phyloP scores from a whole-genome alignment of 169 alveolate species.

The Plasmodium berghei region DNA sequence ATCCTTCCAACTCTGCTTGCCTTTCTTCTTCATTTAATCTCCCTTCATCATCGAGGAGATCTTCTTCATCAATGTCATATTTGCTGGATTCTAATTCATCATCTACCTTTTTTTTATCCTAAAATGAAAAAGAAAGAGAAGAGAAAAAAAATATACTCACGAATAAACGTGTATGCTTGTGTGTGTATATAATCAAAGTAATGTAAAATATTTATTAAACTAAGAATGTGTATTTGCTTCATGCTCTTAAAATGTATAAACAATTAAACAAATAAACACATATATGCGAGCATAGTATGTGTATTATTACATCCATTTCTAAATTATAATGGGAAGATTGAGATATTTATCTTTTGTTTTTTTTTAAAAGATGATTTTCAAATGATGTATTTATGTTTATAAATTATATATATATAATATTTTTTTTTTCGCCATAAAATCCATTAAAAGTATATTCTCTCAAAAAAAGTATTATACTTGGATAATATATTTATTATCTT shows the following conservation, averaged over 20 bases:
- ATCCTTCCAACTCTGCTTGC: slow-evolving; percentile 86
- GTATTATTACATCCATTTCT: slow-evolving; percentile 46
- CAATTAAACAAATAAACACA: slow-evolving; percentile 5
- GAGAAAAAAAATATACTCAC: background rate
- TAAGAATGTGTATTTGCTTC: too few species aligned
- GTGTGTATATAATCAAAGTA: background rate
- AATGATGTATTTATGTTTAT: background rate
- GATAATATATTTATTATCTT: too few species aligned
- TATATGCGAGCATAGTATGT: background rate
- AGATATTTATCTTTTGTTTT: background rate
- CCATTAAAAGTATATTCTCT: too few species aligned
- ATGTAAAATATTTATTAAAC: background rate
- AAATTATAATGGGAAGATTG: slow-evolving; percentile 2
- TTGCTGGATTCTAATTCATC: slow-evolving; percentile 80
- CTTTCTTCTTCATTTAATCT: slow-evolving; percentile 83
- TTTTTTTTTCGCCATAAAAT: too few species aligned
- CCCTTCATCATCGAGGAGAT: slow-evolving; percentile 82
- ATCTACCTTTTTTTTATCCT: slow-evolving; percentile 47
- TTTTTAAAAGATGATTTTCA: slow-evolving; percentile 1
- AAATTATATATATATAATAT: too few species aligned
- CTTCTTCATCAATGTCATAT: slow-evolving; percentile 85
- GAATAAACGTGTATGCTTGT: background rate
- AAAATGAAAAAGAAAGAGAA: background rate
- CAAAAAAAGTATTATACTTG: too few species aligned
- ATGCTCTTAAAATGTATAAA: background rate